Base-by-base conservation (phyloP, 768 basidiomycete genomes). In the Lactarius sp. region DNA sequence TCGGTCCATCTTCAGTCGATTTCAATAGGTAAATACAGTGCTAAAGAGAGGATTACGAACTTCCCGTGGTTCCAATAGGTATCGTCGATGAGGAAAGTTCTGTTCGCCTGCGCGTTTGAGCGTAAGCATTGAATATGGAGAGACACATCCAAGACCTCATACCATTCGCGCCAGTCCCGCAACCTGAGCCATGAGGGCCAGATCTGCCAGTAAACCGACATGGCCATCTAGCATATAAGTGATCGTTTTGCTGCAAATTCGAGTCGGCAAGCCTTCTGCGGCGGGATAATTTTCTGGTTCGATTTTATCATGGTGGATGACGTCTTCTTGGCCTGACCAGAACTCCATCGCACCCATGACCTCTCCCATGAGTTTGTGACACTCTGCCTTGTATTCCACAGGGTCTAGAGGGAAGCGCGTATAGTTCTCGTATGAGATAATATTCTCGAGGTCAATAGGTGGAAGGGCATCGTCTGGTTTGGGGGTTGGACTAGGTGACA, bases 61-160 rank as follows among this genome's bases (percentile, higher is more conserved):
- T 81, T 85, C 76, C 86, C 87, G 60, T 87, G 81, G 71, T 87
- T 84, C 87, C 88, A 90, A 65, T 84, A 81, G 0, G 81, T 81
- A 71, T 90, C 87, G 61, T 87, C 83, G 5, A 90, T 76, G 58
- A 89, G 77, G 73, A 90, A 85, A 3, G 87, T 87, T 44, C 83
- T 76, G 68, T 84, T 83, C 61, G 80, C 77, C 87, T 88, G 51
- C 39, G 54, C 20, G 55, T 37, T 50, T 46, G 49, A 31, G 56
- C 14, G 37, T 59, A 14, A 66, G 18, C 22, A 18, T 62, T 33
- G 18, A 22, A 50, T 14, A 59, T 34, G 37, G 54, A 39, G 36
- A 9, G 8, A 33, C 59, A 47, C 13, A 39, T 54, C 14, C 46
- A 66, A 36, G 46, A 50, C 27, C 44, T 71, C 74, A 27, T 68